These are phyloP conservation scores for Aspergillus puulaauensis DNA, from an alignment of 2,329 filamentous ascomycete genomes.

Conservation along the genomic window DNA sequence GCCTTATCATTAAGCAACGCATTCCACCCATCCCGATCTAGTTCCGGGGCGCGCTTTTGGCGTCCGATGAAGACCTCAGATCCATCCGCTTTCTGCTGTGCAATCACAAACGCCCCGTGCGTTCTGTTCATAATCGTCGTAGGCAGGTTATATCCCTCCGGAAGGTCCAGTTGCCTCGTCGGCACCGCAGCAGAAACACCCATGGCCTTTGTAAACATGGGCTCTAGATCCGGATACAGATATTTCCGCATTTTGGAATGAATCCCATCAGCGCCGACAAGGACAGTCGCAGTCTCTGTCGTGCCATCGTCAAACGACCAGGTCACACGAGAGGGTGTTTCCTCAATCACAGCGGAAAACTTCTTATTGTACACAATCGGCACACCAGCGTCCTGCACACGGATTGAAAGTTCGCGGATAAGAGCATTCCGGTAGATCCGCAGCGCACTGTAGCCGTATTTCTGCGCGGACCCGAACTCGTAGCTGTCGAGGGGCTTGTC, in stretches of 20 bases:
- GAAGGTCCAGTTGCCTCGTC: slow-evolving; percentile 37
- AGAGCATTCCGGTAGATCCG: slow-evolving; percentile 56
- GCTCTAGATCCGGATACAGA: slow-evolving; percentile 50
- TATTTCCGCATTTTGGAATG: slow-evolving; percentile 56
- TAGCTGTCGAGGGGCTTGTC: slow-evolving; percentile 39
- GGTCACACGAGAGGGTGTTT: slow-evolving; percentile 42
- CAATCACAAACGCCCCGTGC: slow-evolving; percentile 52
- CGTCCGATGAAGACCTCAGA: slow-evolving; percentile 52
- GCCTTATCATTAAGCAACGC: slow-evolving; percentile 41
- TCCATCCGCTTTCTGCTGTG: slow-evolving; percentile 46
- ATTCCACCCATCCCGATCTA: slow-evolving; percentile 47
- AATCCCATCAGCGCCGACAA: slow-evolving; percentile 62
- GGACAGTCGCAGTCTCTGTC: slow-evolving; percentile 39
- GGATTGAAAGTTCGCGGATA: slow-evolving; percentile 48
- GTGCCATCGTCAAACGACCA: slow-evolving; percentile 52
- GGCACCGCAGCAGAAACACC: slow-evolving; percentile 41
- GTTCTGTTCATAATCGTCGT: slow-evolving; percentile 44
- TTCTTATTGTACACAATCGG: slow-evolving; percentile 49
- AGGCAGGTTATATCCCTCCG: slow-evolving; percentile 41
- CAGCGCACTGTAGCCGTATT: slow-evolving; percentile 55
- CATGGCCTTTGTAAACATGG: slow-evolving; percentile 53
- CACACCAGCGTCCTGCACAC: slow-evolving; percentile 39
- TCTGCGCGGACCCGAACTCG: slow-evolving; percentile 48
- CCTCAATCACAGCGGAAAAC: slow-evolving; percentile 45
- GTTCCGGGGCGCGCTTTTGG: slow-evolving; percentile 41